These are phyloP conservation scores for Mucor plumbeus DNA, from an alignment of 371 early-diverging fungal genomes.

Conservation along the genomic window DNA sequence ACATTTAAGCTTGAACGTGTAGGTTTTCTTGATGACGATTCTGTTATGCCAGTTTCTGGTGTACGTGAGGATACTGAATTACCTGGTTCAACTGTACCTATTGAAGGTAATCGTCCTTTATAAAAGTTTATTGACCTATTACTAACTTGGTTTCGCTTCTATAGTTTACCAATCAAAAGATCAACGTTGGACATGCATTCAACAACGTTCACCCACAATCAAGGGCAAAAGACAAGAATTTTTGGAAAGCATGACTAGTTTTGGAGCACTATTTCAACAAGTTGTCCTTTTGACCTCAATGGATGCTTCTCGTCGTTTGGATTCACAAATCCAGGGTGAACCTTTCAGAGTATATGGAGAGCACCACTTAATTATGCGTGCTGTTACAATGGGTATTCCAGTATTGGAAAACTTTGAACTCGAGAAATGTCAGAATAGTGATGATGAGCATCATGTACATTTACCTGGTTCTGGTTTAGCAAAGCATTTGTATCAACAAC, in stretches of 20 bases:
- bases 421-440: neutral
- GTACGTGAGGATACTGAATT: constrained; percentile 31
- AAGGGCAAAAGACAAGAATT: constrained; percentile 38
- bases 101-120: constrained; percentile 46
- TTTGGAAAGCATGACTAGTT: constrained; percentile 52
- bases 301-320: constrained; percentile 72
- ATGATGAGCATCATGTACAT: constrained; percentile 26
- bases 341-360: constrained; percentile 39
- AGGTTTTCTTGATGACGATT: constrained; percentile 66
- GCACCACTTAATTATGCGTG: constrained; percentile 15
- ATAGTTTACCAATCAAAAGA: constrained; percentile 62
- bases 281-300: constrained; percentile 70
- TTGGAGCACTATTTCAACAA: constrained; percentile 58
- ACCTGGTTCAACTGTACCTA: constrained; percentile 43
- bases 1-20: constrained; percentile 68
- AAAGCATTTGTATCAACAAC: constrained; percentile 41
- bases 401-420: constrained; percentile 42
- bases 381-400: constrained; percentile 31
- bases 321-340: constrained; percentile 60
- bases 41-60: constrained; percentile 63
- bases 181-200: constrained; percentile 59
- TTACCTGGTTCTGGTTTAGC: constrained; percentile 65
- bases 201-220: constrained; percentile 63
- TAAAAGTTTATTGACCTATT: neutral
- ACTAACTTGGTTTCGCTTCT: no score